A percentile compares a stretch with the other conserved stretches of the same genome.
These are phyloP conservation scores for Nymphaea thermarum DNA, from an alignment of 164 flowering plant genomes.

Conservation along the genomic window DNA sequence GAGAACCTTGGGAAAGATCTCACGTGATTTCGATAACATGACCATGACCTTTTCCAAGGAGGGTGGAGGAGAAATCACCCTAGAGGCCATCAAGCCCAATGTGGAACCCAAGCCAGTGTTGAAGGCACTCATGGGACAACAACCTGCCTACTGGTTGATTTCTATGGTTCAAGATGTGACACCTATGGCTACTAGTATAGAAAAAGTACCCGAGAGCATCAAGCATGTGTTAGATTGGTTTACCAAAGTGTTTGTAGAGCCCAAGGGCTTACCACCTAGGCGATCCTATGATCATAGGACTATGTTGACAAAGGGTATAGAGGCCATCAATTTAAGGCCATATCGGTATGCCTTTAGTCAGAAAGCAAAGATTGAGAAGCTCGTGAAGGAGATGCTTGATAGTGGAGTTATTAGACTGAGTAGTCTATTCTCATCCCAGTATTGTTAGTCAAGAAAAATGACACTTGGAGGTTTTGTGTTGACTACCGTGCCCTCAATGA, in stretches of 20 bases:
- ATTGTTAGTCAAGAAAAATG: neutral
- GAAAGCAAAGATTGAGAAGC: neutral
- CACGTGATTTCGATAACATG: neutral
- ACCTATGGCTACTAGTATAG: neutral
- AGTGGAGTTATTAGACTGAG: neutral
- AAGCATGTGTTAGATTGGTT: too few species aligned
- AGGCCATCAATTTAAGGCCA: neutral
- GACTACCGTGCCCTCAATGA: neutral
- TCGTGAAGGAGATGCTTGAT: neutral
- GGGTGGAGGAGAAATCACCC: neutral
- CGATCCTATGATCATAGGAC: neutral
- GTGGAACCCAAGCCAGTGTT: neutral
- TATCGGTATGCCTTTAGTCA: neutral
- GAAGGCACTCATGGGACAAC: neutral
- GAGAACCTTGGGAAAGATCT: neutral
- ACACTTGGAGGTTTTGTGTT: slow-evolving; percentile 3
- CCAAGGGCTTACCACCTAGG: neutral
- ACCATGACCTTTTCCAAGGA: neutral
- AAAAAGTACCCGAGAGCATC: neutral
- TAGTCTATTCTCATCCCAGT: neutral
- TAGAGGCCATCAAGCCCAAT: neutral
- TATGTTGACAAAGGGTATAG: neutral
- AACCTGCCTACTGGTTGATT: neutral
- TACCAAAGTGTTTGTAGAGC: neutral
- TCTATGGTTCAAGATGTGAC: neutral